These are phyloP conservation scores for Ceratocystis ficicola DNA, from an alignment of 2,329 filamentous ascomycete species.

Conservation along the genomic window DNA sequence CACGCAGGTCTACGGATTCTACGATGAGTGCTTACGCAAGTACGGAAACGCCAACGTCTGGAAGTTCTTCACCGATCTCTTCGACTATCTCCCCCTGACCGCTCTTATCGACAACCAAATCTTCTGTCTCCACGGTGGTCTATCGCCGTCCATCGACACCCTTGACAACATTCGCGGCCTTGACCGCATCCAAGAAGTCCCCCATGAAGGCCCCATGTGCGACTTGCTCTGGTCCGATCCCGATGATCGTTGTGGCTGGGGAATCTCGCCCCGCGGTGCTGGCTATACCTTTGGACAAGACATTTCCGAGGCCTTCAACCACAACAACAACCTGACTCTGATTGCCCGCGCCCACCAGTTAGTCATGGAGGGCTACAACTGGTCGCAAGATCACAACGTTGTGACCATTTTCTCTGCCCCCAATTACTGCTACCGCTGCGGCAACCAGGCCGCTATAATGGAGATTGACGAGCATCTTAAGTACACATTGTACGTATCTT, in stretches of 20 bases:
- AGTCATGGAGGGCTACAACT: conserved; percentile 99
- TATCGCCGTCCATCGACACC: conserved; percentile 92
- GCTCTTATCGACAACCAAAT: conserved; percentile 98
- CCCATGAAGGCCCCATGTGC: conserved; percentile 96
- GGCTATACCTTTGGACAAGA: conserved; percentile 95
- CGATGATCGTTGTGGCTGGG: conserved; percentile 92
- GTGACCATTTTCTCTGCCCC: conserved; percentile 95
- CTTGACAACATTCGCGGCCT: conserved; percentile 90
- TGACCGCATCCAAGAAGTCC: conserved; percentile 95
- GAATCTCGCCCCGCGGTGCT: conserved; percentile 85
- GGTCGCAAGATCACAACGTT: conserved; percentile 96
- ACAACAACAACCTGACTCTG: conserved; percentile 93
- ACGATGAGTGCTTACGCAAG: conserved; percentile 96
- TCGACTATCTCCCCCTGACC: conserved; percentile 94
- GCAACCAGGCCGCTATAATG: conserved; percentile 99
- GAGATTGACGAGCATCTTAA: conserved; percentile 99
- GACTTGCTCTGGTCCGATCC: conserved; percentile 97
- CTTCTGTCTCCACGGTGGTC: conserved; percentile 92
- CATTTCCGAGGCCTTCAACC: conserved; percentile 97
- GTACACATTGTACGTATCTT: conserved; percentile 81
- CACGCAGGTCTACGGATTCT: conserved; percentile 98
- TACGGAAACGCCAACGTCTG: conserved; percentile 98
- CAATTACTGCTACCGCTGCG: conserved; percentile 97
- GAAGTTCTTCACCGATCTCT: conserved; percentile 98
- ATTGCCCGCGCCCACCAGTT: conserved; percentile 95